phyloP scores from a whole-genome alignment of 345 rosid genomes.

The Firmiana major region DNA sequence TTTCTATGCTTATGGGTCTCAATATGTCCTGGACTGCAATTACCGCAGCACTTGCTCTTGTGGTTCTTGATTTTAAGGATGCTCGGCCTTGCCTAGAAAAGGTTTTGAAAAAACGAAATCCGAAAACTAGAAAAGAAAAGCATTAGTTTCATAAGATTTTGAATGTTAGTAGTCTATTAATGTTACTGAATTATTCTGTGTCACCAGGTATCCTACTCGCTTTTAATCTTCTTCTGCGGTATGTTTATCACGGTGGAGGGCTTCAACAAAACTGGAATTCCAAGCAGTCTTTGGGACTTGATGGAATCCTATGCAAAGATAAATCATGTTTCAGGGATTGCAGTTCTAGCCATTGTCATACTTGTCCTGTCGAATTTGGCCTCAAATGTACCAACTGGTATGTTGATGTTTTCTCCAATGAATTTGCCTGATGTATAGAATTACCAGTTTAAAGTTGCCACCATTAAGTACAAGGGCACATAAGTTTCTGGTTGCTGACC shows the following conservation, averaged over 20 bases:
- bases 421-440: too few relatives aligned
- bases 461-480: not conserved
- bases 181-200: not conserved
- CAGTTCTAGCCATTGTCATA: constrained; percentile 62
- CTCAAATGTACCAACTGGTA: constrained; percentile 92
- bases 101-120: constrained; percentile 27
- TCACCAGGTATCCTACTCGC: constrained; percentile 74
- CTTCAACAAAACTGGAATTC: constrained; percentile 83
- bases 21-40: constrained; percentile 93
- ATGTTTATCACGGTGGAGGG: constrained; percentile 86
- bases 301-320: constrained; percentile 71
- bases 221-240: constrained; percentile 78
- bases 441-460: not conserved
- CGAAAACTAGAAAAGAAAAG: not conserved
- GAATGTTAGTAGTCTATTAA: not conserved
- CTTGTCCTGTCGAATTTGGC: constrained; percentile 69
- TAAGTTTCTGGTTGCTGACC: not conserved
- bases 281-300: constrained; percentile 63
- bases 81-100: constrained; percentile 78
- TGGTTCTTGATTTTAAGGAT: constrained; percentile 79
- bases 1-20: constrained; percentile 63
- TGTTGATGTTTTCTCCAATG: too few relatives aligned
- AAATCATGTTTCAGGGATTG: constrained; percentile 41
- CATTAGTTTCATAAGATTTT: not conserved
- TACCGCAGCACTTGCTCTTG: constrained; percentile 77